Evolutionary conservation across 768 basidiomycete species (phyloP), one percentile per base, ranked within the genome.

Genomic region (Termitomyces sp.): DNA sequence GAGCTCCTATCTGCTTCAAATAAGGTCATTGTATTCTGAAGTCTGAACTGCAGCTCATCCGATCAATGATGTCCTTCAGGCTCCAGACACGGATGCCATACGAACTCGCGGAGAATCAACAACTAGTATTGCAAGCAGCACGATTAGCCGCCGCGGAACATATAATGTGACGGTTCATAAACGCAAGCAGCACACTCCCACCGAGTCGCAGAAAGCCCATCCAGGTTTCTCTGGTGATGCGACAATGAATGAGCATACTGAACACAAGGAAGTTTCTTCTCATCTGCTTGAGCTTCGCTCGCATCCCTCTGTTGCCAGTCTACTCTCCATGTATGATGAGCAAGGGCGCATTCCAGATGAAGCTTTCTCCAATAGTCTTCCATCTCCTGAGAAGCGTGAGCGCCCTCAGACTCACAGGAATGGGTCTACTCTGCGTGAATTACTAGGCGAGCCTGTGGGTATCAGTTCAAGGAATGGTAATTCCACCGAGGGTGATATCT

Each of bases 241-340:
- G 38, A 60, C 47, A 60, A 70, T 58, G 58, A 68, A 68, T 45
- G 63, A 58, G 43, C 52, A 62, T 57, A 49, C 60, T 52, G 53
- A 58, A 60, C 57, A 78, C 66, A 55, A 72, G 67, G 71, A 81
- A 55, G 69, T 51, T 26, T 56, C 73, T 58, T 77, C 72, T 57
- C 80, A 86, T 28, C 71, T 87, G 10, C 68, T 79, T 12, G 71
- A 78, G 21, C 75, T 92, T 45, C 84, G 84, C 43, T 82, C 84
- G 26, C 88, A 92, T 58, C 88, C 89, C 3, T 91, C 90, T 21
- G 87, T 92, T 28, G 85, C 77, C 14, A 90, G 85, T 60, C 71
- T 92, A 22, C 70, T 91, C 35, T 77, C 82, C 53, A 72, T 89
- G 58, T 92, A 90, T 60, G 88, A 90, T 61, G 82, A 87, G 4